Conservation (phyloP, 1,139 yeast genomes). For the Candida sojae region DNA sequence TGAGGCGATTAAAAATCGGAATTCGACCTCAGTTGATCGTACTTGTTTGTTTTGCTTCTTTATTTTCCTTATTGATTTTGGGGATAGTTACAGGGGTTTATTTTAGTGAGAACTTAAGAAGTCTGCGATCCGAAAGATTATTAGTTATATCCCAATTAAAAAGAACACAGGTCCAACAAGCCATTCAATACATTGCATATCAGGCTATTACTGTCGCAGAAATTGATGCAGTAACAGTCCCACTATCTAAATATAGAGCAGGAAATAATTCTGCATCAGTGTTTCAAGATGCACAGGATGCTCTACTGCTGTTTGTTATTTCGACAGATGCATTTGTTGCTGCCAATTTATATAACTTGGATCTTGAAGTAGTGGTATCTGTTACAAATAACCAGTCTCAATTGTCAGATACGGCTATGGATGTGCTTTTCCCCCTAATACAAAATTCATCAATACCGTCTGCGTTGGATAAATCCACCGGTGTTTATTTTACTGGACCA, state of each 20-base stretch:
- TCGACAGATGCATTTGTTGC: constrained; percentile 65
- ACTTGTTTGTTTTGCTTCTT: constrained; percentile 75
- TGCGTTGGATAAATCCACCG: constrained; percentile 20
- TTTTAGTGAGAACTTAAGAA: constrained; percentile 63
- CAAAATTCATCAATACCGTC: constrained; percentile 47
- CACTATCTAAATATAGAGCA: constrained; percentile 65
- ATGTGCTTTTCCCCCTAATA: constrained; percentile 55
- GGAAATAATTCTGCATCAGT: constrained; percentile 60
- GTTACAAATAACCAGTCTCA: constrained; percentile 31
- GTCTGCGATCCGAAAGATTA: constrained; percentile 67
- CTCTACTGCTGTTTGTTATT: constrained; percentile 60
- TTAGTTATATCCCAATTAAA: constrained; percentile 80
- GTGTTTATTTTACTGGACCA: constrained; percentile 63
- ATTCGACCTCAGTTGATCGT: constrained; percentile 74
- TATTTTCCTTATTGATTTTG: constrained; percentile 71
- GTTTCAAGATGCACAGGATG: constrained; percentile 40
- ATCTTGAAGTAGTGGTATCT: constrained; percentile 37
- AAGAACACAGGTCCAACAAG: constrained; percentile 76
- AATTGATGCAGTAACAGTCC: constrained; percentile 58
- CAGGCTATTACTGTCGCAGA: constrained; percentile 72
- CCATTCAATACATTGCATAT: constrained; percentile 61
- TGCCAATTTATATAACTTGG: constrained; percentile 68
- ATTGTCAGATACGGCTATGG: constrained; percentile 31
- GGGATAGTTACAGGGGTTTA: constrained; percentile 83
- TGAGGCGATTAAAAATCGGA: constrained; percentile 51